Conservation (phyloP, 2,329 filamentous ascomycete species). For the Lachnellula hyalina region DNA sequence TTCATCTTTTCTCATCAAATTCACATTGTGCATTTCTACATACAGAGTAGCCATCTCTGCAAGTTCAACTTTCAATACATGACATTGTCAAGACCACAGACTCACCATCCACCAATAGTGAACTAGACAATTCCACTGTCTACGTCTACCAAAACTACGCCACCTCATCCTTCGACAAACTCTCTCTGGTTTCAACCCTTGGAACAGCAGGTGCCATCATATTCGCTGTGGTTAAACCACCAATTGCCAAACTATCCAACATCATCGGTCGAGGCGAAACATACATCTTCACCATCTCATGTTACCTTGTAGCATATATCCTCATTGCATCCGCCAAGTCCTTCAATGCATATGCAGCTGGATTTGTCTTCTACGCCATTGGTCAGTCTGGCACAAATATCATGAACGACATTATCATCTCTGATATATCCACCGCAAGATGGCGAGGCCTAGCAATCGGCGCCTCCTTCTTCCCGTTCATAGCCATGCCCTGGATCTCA, state of each 20-base stretch:
- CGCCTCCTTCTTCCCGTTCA: slow-evolving; percentile 46
- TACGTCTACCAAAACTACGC: slow-evolving; percentile 32
- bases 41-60: neutral
- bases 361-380: slow-evolving; percentile 53
- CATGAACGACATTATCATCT: slow-evolving; percentile 57
- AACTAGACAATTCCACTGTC: slow-evolving; percentile 30
- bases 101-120: slow-evolving; percentile 11
- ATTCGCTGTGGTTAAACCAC: slow-evolving; percentile 52
- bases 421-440: slow-evolving; percentile 51
- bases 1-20: slow-evolving; percentile 2
- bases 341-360: slow-evolving; percentile 47
- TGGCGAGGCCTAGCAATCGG: slow-evolving; percentile 47
- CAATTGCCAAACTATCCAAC: slow-evolving; percentile 56
- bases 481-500: slow-evolving; percentile 52
- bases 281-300: slow-evolving; percentile 48
- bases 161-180: slow-evolving; percentile 29
- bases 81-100: neutral
- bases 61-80: neutral
- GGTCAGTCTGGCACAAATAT: slow-evolving; percentile 56
- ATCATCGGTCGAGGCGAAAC: slow-evolving; percentile 59
- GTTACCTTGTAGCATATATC: slow-evolving; percentile 44
- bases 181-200: slow-evolving; percentile 30
- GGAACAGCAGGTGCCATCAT: slow-evolving; percentile 33
- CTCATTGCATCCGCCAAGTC: slow-evolving; percentile 44
- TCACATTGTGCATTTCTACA: too few species aligned